Conservation (phyloP, 2,329 filamentous ascomycete species). For the Talaromyces marneffei region DNA sequence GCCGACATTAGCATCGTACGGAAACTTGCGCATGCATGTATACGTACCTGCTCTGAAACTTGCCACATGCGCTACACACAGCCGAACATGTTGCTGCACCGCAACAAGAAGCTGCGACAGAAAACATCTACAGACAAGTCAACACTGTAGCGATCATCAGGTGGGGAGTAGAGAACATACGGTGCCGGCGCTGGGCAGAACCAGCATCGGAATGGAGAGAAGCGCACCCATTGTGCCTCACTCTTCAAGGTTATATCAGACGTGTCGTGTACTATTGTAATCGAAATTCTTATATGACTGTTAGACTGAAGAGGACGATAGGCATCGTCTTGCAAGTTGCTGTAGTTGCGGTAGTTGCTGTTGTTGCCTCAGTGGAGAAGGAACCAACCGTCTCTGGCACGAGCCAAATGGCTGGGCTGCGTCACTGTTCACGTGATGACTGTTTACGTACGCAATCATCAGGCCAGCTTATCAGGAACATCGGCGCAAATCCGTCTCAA, state of each 20-base stretch:
- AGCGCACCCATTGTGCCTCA: slow-evolving; percentile 70
- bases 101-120: slow-evolving; percentile 83
- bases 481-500: slow-evolving; percentile 10
- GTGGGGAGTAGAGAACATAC: slow-evolving; percentile 50
- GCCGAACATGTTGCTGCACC: slow-evolving; percentile 95
- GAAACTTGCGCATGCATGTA: neutral
- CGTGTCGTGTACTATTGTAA: neutral
- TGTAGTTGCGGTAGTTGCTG: too few relatives aligned
- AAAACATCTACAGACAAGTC: slow-evolving; percentile 56
- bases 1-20: slow-evolving; percentile 20
- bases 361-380: neutral
- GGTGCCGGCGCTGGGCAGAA: slow-evolving; percentile 76
- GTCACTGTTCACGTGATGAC: slow-evolving; percentile 10
- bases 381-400: neutral
- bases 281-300: neutral
- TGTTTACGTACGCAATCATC: slow-evolving; percentile 2
- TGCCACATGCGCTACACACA: slow-evolving; percentile 90
- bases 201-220: slow-evolving; percentile 82
- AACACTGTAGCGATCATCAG: slow-evolving; percentile 5
- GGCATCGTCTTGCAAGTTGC: neutral
- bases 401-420: neutral
- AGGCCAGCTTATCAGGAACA: neutral
- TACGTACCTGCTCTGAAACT: slow-evolving; percentile 84
- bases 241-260: neutral
- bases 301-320: neutral